Percentiles rank a stretch among this genome's conserved stretches.
Evolutionary conservation across 2,329 filamentous ascomycete genomes (phyloP).

Genomic region (Huntiella abstrusa): DNA sequence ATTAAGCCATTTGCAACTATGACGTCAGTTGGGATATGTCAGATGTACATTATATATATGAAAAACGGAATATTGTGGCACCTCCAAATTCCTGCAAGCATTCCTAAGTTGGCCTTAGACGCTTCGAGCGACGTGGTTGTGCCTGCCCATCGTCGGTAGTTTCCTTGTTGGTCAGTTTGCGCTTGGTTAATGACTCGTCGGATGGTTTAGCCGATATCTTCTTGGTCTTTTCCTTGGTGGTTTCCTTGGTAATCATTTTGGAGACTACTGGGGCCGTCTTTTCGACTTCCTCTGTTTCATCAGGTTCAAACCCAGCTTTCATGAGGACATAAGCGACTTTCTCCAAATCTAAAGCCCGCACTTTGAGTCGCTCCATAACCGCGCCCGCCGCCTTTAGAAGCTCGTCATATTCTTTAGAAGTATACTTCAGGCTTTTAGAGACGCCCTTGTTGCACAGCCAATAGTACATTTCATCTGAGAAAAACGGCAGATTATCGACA

Average conservation of each 20-base stretch:
- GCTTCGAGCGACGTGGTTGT: too few species aligned
- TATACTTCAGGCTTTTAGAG: conserved; percentile 46
- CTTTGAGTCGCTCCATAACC: conserved; percentile 29
- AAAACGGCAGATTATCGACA: conserved; percentile 45
- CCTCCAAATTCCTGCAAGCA: too few species aligned
- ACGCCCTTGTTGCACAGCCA: conserved; percentile 44
- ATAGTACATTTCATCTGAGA: conserved; percentile 60
- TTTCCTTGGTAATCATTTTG: neutral
- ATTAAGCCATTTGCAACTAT: too few species aligned
- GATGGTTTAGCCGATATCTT: neutral
- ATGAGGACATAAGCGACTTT: conserved; percentile 45
- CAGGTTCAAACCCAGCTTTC: neutral
- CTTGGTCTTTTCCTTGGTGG: neutral
- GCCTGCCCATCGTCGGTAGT: too few species aligned
- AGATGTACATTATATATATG: too few species aligned
- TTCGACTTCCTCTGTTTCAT: too few species aligned
- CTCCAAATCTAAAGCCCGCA: conserved; percentile 44
- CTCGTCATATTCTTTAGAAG: conserved; percentile 44
- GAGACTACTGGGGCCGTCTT: too few species aligned
- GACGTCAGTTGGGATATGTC: too few species aligned
- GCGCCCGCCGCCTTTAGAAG: conserved; percentile 26
- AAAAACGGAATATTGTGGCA: too few species aligned
- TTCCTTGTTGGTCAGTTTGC: too few species aligned
- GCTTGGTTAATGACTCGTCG: too few species aligned
- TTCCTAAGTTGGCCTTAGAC: too few species aligned